Evolutionary conservation across 2,329 filamentous ascomycete genomes (phyloP).

Genomic region (Didymellaceae sp.): DNA sequence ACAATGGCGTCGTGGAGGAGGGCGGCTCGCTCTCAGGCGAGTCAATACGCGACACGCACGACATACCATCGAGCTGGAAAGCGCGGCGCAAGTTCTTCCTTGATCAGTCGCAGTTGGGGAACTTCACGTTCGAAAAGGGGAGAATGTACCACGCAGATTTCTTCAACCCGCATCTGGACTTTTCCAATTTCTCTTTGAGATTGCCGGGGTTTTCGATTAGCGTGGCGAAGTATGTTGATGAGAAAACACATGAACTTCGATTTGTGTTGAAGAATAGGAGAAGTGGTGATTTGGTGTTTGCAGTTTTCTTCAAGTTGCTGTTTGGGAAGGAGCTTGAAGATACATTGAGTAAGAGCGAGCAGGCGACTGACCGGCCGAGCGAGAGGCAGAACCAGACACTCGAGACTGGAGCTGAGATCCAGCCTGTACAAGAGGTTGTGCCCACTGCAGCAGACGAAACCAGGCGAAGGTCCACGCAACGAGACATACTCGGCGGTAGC

Average conservation of each 20-base stretch:
- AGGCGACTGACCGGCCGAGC: background rate
- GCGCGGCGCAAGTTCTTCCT: conserved; percentile 56
- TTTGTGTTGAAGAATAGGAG: conserved; percentile 54
- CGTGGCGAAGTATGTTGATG: conserved; percentile 55
- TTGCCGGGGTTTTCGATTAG: conserved; percentile 55
- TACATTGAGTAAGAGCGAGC: conserved; percentile 32
- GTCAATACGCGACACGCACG: conserved; percentile 34
- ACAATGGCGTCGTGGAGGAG: conserved; percentile 48
- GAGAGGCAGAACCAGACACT: background rate
- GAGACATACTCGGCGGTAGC: conserved; percentile 9
- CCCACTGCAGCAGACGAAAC: background rate
- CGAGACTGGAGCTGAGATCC: background rate
- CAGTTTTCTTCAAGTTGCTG: conserved; percentile 55
- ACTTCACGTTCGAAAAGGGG: conserved; percentile 53
- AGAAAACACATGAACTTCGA: conserved; percentile 55
- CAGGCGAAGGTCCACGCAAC: conserved; percentile 1
- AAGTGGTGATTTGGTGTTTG: conserved; percentile 52
- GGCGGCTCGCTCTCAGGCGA: conserved; percentile 38
- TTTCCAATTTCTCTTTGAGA: conserved; percentile 54
- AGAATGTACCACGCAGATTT: conserved; percentile 55
- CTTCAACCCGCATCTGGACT: conserved; percentile 58
- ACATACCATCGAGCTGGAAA: conserved; percentile 49
- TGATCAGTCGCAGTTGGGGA: conserved; percentile 41
- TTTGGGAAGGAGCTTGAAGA: conserved; percentile 52
- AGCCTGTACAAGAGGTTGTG: background rate